phyloP scores from a whole-genome alignment of 2,329 filamentous ascomycete species.

The Lasiodiplodia theobromae region DNA sequence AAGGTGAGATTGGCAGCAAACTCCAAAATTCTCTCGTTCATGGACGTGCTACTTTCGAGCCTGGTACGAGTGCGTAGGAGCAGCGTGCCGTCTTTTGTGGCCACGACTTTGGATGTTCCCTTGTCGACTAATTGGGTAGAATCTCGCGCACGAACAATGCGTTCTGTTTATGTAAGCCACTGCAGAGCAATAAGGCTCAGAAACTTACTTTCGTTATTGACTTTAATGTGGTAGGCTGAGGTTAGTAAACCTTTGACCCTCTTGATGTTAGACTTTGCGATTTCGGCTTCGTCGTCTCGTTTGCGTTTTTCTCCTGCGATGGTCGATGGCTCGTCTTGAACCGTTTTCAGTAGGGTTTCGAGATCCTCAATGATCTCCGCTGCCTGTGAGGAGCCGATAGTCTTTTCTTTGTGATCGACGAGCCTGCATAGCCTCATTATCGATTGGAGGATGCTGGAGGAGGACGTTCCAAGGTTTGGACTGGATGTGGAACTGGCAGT shows the following conservation, averaged over 20 bases:
- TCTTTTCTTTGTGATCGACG: not conserved
- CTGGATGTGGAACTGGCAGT: not conserved
- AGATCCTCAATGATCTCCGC: not conserved
- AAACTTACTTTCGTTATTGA: not conserved
- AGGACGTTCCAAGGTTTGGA: not conserved
- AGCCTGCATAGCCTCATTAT: not conserved
- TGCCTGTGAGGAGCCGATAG: not conserved
- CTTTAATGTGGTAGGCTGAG: not conserved
- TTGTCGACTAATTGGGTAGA: not conserved
- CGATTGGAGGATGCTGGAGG: not conserved
- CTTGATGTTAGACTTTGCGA: not conserved
- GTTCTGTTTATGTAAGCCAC: not conserved
- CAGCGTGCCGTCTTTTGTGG: not conserved
- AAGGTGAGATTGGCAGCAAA: not conserved
- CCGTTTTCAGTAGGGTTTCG: not conserved
- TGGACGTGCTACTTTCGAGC: not conserved
- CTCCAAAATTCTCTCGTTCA: not conserved
- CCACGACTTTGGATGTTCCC: not conserved
- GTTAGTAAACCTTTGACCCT: not conserved
- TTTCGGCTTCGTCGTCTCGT: not conserved
- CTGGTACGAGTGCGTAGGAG: not conserved
- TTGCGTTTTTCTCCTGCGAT: not conserved
- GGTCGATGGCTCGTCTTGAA: not conserved
- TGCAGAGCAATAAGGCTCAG: not conserved
- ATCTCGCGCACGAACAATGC: not conserved